A percentile compares a stretch with the other conserved stretches of the same genome.
phyloP scores from a whole-genome alignment of 345 rosid species.

The Eucalyptus erythrocorys region DNA sequence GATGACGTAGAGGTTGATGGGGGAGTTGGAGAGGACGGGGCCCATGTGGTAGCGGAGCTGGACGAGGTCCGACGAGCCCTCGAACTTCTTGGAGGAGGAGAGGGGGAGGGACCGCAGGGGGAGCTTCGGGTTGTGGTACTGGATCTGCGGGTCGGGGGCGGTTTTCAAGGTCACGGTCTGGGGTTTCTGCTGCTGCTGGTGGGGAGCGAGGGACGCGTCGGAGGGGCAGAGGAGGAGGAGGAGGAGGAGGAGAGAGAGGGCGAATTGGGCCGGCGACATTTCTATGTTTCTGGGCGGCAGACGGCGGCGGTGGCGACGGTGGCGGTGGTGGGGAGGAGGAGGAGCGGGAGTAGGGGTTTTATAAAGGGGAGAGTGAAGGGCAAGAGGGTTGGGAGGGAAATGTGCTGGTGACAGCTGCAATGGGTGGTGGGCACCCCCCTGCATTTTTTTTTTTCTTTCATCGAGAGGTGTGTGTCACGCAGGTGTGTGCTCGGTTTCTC shows the following conservation, averaged over 20 bases:
- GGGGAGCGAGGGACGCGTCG: not conserved
- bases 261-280: not conserved
- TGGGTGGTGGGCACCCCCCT: not conserved
- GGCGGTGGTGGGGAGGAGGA: not conserved
- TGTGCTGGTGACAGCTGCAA: slow-evolving; percentile 72
- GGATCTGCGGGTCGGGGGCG: slow-evolving; percentile 14
- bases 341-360: not conserved
- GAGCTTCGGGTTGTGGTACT: slow-evolving; percentile 55
- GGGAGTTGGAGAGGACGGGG: slow-evolving; percentile 81
- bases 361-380: not conserved
- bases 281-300: not conserved
- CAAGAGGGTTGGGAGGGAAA: slow-evolving; percentile 21
- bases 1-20: slow-evolving; percentile 73
- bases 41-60: slow-evolving; percentile 99
- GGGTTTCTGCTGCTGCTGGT: not conserved
- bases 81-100: slow-evolving; percentile 51
- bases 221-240: not conserved
- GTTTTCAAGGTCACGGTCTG: not conserved
- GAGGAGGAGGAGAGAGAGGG: not conserved
- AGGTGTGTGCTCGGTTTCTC: not conserved
- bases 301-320: not conserved
- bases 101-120: slow-evolving; percentile 54
- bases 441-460: not conserved
- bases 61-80: slow-evolving; percentile 79
- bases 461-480: not conserved